Conservation (phyloP, 1,139 yeast species). For the Wickerhamiella pararugosa region DNA sequence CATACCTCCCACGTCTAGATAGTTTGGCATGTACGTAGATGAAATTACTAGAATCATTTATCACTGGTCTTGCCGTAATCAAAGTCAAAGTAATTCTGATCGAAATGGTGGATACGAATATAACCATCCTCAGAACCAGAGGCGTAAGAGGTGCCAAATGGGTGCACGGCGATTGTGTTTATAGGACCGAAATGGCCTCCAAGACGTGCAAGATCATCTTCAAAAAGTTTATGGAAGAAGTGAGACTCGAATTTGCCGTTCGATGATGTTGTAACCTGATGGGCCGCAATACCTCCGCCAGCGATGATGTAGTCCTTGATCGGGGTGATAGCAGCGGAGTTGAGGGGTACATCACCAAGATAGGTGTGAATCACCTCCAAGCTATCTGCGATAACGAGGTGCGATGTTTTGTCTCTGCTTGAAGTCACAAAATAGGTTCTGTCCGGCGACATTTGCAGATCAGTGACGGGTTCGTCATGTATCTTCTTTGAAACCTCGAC, state of each 20-base stretch:
- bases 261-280: constrained; percentile 88
- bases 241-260: constrained; percentile 97
- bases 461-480: constrained; percentile 68
- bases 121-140: constrained; percentile 99
- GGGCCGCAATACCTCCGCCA: constrained; percentile 99
- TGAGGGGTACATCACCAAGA: constrained; percentile 86
- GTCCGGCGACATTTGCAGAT: constrained; percentile 81
- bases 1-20: constrained; percentile 13
- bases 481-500: constrained; percentile 42
- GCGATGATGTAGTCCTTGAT: constrained; percentile 79
- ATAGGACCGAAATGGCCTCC: constrained; percentile 99
- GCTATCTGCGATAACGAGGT: constrained; percentile 62
- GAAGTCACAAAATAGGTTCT: constrained; percentile 80
- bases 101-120: constrained; percentile 86
- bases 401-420: constrained; percentile 85
- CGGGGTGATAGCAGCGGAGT: constrained; percentile 90
- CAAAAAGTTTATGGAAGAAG: constrained; percentile 86
- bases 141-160: constrained; percentile 83
- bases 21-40: too few species aligned
- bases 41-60: neutral
- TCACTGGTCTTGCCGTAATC: constrained; percentile 28
- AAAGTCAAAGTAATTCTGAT: constrained; percentile 82
- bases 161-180: constrained; percentile 86
- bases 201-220: constrained; percentile 92
- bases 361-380: constrained; percentile 60